phyloP scores from a whole-genome alignment of 2,329 filamentous ascomycete genomes.

The Fusarium sp. region DNA sequence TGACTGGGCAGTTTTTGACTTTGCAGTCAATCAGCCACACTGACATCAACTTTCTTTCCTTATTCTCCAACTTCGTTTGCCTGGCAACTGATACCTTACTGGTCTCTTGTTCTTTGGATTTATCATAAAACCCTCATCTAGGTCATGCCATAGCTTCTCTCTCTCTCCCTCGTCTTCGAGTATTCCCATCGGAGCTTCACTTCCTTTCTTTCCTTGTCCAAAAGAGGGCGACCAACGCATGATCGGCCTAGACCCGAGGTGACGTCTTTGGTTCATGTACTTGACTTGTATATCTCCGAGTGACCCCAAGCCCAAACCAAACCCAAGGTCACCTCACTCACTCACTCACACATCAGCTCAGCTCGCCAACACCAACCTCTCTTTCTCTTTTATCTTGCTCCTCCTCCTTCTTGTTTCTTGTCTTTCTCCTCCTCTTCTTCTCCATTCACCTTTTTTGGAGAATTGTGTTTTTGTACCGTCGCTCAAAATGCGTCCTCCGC shows the following conservation, averaged over 20 bases:
- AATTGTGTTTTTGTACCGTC: constrained; percentile 8
- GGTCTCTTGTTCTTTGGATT: background rate
- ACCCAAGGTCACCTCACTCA: constrained; percentile 38
- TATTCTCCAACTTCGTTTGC: constrained; percentile 10
- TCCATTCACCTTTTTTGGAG: constrained; percentile 11
- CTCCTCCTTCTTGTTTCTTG: constrained; percentile 15
- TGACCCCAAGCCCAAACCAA: constrained; percentile 18
- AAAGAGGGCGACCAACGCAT: constrained; percentile 15
- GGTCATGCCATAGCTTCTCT: constrained; percentile 13
- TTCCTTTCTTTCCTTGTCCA: background rate
- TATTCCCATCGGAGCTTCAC: constrained; percentile 8
- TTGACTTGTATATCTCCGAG: constrained; percentile 35
- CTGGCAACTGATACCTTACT: constrained; percentile 14
- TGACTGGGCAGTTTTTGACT: constrained; percentile 12
- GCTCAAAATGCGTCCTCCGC: constrained; percentile 65
- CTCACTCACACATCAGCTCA: constrained; percentile 24
- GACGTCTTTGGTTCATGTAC: constrained; percentile 37
- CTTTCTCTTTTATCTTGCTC: constrained; percentile 15
- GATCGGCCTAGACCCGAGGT: constrained; percentile 36
- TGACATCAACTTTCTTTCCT: constrained; percentile 29
- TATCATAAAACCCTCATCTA: constrained; percentile 12
- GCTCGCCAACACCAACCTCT: constrained; percentile 26
- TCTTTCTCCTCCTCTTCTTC: constrained; percentile 3
- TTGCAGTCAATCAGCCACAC: constrained; percentile 31
- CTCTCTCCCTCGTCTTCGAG: constrained; percentile 4